phyloP scores from a whole-genome alignment of 306 rosid genomes.

The Medicago ruthenica region DNA sequence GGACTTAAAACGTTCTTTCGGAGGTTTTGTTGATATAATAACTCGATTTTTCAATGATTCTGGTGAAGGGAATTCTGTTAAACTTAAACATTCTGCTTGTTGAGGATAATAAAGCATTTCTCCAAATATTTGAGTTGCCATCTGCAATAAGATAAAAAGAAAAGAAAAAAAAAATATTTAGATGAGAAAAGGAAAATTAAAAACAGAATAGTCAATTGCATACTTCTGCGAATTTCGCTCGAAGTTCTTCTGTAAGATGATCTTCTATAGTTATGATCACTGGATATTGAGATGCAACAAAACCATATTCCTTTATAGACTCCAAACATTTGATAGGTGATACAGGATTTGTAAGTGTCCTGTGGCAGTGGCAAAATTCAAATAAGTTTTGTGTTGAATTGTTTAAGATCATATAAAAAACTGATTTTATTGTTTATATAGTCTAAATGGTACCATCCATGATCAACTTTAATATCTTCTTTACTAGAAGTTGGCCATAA shows the following conservation, averaged over 20 bases:
- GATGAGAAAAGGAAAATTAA: constrained; percentile 23
- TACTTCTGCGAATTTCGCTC: constrained; percentile 81
- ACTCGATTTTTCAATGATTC: constrained; percentile 71
- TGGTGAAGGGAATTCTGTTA: constrained; percentile 86
- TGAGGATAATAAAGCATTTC: constrained; percentile 73
- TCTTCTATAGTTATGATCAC: constrained; percentile 95
- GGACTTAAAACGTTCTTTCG: constrained; percentile 58
- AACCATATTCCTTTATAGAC: constrained; percentile 77
- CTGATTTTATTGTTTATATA: background rate
- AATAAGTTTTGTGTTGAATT: background rate
- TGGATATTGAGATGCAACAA: constrained; percentile 81
- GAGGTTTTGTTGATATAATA: constrained; percentile 86
- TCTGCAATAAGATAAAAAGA: constrained; percentile 50
- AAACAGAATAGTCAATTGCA: background rate
- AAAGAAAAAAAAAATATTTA: background rate
- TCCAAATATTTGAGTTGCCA: constrained; percentile 74
- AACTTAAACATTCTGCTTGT: constrained; percentile 49
- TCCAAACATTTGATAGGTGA: constrained; percentile 70
- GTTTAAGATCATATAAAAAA: constrained; percentile 18
- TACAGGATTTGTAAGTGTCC: constrained; percentile 92
- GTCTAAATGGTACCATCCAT: constrained; percentile 76
- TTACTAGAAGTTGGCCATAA: constrained; percentile 86
- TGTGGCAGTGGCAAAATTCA: constrained; percentile 36
- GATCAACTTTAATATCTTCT: constrained; percentile 78
- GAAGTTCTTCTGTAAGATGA: constrained; percentile 80